Base-by-base conservation (phyloP, 106 monocot genomes). In the Acorus gramineus region DNA sequence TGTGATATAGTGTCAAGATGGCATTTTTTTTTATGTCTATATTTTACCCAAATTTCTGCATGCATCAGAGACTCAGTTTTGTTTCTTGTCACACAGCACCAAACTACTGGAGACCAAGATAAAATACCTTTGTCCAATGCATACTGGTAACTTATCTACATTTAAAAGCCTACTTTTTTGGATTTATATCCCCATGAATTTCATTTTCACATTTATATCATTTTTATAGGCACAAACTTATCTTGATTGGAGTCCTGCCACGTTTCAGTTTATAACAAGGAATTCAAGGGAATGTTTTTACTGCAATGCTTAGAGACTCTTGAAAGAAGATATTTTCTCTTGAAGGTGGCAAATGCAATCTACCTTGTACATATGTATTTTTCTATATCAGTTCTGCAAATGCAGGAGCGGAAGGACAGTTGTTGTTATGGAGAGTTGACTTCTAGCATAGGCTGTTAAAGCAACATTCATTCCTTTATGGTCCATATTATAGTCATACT, bases 41-140 rank as follows among this genome's bases (percentile, higher is more conserved):
- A 3, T 45, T 10, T 2, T 55, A 2, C 5, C 4, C 8, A 13
- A 11, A 4, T 52, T 14, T 11, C 11, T 53, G 13, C 50, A 9
- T 75, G 5, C n/a, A n/a, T 2, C 28, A 11, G 9, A 43, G 10
- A 46, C n/a, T 49, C 11, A 50, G 11, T 62, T 49, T 9, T 56
- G 5, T 64, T 28, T 69, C 11, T 71, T 4, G n/a, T 59, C 47
- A 67, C 76, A 60, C 86, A 86, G 84, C 68, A 58, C 77, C 63
- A 63, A 57, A 57, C 46, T 90, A 84, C 64, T 95, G 90, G 94
- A 84, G 85, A 73, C 77, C 83, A 42, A 80, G 85, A 80, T 93
- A 61, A 77, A 13, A 42, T 2, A 13, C 43, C 12, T 53, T 58
- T 44, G 28, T 65, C n/a, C 8, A 62, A 42, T 47, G n/a, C 42